phyloP scores from a whole-genome alignment of 148 eudicot genomes.

The Rhododendron griersonianum region DNA sequence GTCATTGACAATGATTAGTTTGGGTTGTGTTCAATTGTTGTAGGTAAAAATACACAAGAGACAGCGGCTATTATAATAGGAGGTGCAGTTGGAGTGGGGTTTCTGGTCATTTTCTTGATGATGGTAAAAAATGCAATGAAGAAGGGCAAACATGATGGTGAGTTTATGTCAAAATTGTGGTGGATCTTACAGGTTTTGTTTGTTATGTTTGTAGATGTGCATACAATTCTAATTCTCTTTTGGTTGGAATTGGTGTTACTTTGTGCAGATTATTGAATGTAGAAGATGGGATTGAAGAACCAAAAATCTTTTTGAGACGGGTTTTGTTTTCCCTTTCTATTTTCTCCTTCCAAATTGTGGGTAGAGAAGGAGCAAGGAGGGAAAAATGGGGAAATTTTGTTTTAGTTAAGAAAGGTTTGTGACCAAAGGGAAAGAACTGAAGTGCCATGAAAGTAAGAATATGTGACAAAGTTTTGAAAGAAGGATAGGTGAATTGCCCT shows the following conservation, averaged over 20 bases:
- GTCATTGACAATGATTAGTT: background rate
- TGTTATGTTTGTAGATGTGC: background rate
- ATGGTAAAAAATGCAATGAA: conserved; percentile 62
- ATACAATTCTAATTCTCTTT: background rate
- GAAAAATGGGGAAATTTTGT: conserved; percentile 4
- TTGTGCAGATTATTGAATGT: conserved; percentile 68
- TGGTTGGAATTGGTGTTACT: conserved; percentile 14
- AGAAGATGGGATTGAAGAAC: conserved; percentile 22
- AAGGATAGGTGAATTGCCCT: conserved; percentile 8
- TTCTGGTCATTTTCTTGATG: conserved; percentile 67
- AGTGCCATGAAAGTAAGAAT: background rate
- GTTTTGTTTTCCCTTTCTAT: conserved; percentile 18
- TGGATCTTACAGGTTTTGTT: background rate
- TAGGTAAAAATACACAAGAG: conserved; percentile 65
- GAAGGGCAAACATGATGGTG: conserved; percentile 70
- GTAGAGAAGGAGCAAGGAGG: conserved; percentile 2
- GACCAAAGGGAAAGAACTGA: background rate
- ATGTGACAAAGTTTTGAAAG: background rate
- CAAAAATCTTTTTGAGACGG: conserved; percentile 29
- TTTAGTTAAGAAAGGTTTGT: conserved; percentile 17
- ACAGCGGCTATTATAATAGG: conserved; percentile 96
- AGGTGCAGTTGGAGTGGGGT: conserved; percentile 89
- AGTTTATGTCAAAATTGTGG: conserved; percentile 6
- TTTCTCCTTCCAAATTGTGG: background rate
- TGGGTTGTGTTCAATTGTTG: conserved; percentile 11